Conservation (phyloP, 1,284 basidiomycete genomes). For the Tilletia caries region DNA sequence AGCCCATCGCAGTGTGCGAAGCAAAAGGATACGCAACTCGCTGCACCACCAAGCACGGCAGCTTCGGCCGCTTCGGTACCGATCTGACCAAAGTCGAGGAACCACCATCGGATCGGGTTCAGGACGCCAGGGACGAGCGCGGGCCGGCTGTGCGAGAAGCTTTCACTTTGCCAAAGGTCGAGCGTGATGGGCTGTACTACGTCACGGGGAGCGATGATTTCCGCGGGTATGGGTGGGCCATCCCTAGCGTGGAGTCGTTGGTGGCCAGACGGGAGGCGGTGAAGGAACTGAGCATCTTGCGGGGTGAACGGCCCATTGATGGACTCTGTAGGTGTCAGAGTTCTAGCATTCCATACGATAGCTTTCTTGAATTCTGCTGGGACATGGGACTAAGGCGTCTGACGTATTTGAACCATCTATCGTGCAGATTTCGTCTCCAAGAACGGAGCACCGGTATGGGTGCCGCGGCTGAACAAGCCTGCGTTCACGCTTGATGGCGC, state of each 20-base stretch:
- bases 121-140: neutral
- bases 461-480: neutral
- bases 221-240: neutral
- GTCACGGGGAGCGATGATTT: neutral
- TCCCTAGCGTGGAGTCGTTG: neutral
- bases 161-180: neutral
- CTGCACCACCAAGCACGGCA: conserved; percentile 1
- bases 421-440: neutral
- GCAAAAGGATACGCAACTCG: neutral
- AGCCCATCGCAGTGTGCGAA: neutral
- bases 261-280: neutral
- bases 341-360: neutral
- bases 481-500: neutral
- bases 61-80: neutral
- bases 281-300: neutral
- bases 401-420: neutral
- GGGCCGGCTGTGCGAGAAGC: neutral
- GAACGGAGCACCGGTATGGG: neutral
- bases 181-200: neutral
- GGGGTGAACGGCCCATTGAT: neutral
- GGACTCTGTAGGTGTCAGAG: neutral
- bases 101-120: neutral
- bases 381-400: no score
- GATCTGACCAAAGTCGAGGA: neutral
- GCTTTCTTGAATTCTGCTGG: no score